Conservation (phyloP, 176 grass and related monocot species). For the Eleusine indica region DNA sequence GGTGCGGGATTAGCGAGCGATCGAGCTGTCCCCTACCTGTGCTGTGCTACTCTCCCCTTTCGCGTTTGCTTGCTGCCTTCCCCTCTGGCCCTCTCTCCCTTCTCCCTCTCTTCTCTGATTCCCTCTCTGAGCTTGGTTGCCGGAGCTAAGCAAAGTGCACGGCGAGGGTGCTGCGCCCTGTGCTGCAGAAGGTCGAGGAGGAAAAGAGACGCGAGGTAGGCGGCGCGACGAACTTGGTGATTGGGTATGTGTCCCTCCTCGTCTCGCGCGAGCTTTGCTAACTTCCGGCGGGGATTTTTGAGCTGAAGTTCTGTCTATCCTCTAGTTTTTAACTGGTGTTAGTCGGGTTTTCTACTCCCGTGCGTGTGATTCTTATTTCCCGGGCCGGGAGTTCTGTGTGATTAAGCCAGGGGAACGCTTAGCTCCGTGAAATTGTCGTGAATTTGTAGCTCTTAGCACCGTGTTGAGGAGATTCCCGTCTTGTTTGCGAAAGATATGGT, state of each 20-base stretch:
- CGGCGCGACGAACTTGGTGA: conserved; percentile 6
- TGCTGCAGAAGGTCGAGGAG: neutral
- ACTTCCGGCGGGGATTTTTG: neutral
- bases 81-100: neutral
- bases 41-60: conserved; percentile 24
- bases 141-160: neutral
- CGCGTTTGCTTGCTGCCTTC: conserved; percentile 32
- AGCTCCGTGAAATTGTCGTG: neutral
- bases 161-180: neutral
- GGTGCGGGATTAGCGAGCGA: conserved; percentile 56
- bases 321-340: neutral
- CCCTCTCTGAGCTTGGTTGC: neutral
- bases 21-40: conserved; percentile 64
- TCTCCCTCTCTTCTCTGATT: neutral
- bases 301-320: neutral
- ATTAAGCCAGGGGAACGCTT: neutral
- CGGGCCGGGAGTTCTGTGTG: neutral
- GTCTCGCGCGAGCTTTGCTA: conserved; percentile 24
- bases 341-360: neutral
- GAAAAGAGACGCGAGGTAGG: neutral
- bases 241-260: conserved; percentile 35
- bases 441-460: neutral
- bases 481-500: neutral
- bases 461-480: conserved; percentile 13
- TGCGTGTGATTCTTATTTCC: neutral